Percentiles rank a stretch among this genome's conserved stretches.
phyloP scores from a whole-genome alignment of 257 asterid species.

The Rubia yunnanensis region DNA sequence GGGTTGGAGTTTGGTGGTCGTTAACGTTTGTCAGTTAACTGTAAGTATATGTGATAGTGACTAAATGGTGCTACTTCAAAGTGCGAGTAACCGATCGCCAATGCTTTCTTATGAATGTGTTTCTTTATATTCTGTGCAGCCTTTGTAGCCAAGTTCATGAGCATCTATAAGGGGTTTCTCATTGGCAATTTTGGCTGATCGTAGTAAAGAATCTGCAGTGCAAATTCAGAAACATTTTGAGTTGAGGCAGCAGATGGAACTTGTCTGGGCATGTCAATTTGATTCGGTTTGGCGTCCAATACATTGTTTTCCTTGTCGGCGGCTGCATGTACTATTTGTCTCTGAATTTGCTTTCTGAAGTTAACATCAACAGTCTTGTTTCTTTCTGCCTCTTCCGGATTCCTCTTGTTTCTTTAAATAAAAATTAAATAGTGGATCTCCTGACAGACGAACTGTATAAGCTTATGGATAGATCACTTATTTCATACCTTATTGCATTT shows the following conservation, averaged over 20 bases:
- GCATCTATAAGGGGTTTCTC: conserved; percentile 90
- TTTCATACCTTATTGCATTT: no score
- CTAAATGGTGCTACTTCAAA: neutral
- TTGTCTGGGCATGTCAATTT: neutral
- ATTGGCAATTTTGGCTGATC: conserved; percentile 78
- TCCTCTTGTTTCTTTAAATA: no score
- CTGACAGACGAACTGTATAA: no score
- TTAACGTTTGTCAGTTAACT: neutral
- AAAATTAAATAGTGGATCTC: no score
- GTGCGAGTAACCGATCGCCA: neutral
- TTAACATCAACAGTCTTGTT: no score
- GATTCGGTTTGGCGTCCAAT: no score
- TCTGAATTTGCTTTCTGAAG: neutral
- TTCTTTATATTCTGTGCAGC: conserved; percentile 48
- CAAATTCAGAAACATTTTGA: neutral
- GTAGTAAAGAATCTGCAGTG: neutral
- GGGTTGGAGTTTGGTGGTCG: neutral
- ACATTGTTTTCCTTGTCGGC: no score
- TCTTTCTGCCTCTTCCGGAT: no score
- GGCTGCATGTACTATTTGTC: neutral
- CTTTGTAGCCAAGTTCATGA: conserved; percentile 97
- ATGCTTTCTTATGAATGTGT: no score
- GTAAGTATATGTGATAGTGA: no score
- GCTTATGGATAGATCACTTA: no score
- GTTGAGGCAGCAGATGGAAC: neutral